Percentiles rank a stretch among this genome's conserved stretches.
Conservation (phyloP, 805 yeast genomes). For the Saturnispora ahearnii region DNA sequence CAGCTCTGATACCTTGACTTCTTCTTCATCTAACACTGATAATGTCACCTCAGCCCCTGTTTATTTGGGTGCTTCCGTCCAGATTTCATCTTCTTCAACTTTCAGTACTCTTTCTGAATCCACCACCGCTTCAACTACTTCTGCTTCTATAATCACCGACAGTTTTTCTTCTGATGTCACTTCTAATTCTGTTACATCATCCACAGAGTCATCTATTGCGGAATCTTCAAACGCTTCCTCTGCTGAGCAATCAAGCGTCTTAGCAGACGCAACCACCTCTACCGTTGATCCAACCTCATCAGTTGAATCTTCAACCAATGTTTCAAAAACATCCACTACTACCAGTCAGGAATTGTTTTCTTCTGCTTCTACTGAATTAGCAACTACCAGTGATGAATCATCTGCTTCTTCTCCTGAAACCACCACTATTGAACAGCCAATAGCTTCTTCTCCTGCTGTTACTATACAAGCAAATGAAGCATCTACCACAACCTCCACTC, state of each 20-base stretch:
- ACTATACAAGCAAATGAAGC: neutral
- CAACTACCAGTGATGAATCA: neutral
- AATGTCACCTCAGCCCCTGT: neutral
- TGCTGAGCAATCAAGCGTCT: neutral
- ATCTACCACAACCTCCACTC: neutral
- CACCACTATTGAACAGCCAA: neutral
- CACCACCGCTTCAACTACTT: neutral
- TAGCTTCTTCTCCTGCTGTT: neutral
- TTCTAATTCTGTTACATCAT: neutral
- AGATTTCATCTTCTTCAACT: neutral
- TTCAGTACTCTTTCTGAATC: neutral
- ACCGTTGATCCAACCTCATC: neutral
- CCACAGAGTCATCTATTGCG: neutral
- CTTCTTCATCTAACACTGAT: constrained; percentile 8
- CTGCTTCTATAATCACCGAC: neutral
- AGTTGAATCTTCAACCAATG: neutral
- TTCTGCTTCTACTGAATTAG: too few species aligned
- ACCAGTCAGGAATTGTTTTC: too few species aligned
- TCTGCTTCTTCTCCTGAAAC: neutral
- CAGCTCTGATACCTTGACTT: neutral
- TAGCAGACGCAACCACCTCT: neutral
- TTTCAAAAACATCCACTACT: neutral
- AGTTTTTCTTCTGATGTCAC: neutral
- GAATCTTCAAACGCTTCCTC: neutral
- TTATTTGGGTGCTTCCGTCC: neutral